Evolutionary conservation across 805 yeast species (phyloP).

Genomic region (Sugiyamaella lignohabitans): DNA sequence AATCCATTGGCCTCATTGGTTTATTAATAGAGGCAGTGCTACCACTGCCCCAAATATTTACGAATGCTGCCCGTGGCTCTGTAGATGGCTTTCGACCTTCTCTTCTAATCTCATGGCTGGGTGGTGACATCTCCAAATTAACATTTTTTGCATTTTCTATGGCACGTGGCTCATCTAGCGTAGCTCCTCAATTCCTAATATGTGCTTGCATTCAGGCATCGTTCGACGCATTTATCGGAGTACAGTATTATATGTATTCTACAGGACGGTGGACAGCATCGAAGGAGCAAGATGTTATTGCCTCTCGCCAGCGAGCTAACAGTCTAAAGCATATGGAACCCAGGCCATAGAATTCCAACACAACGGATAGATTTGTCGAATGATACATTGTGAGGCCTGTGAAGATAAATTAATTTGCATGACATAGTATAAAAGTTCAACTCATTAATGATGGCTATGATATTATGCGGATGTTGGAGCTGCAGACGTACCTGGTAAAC

Average conservation of each 20-base stretch:
- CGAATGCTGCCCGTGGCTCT: slow-evolving; percentile 72
- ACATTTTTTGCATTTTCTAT: slow-evolving; percentile 15
- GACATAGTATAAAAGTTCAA: no score
- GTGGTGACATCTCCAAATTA: slow-evolving; percentile 74
- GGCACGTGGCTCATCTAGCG: slow-evolving; percentile 7
- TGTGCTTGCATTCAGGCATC: slow-evolving; percentile 23
- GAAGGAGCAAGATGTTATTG: slow-evolving; percentile 7
- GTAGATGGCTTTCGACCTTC: slow-evolving; percentile 75
- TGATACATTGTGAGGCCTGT: no score
- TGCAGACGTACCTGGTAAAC: no score
- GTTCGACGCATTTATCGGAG: slow-evolving; percentile 23
- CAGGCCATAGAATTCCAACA: background rate
- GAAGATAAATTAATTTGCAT: no score
- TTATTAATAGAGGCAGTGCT: slow-evolving; percentile 45
- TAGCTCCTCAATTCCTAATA: slow-evolving; percentile 25
- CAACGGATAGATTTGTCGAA: no score
- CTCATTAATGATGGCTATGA: no score
- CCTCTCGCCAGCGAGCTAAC: slow-evolving; percentile 20
- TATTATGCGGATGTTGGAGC: no score
- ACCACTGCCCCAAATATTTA: slow-evolving; percentile 49
- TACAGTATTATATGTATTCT: slow-evolving; percentile 24
- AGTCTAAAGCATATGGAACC: slow-evolving; percentile 13
- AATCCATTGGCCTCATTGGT: slow-evolving; percentile 53
- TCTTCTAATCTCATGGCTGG: slow-evolving; percentile 73
- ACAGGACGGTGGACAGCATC: slow-evolving; percentile 19